Evolutionary conservation across 139 green algal genomes (phyloP).

Genomic region (Closterium sp.): DNA sequence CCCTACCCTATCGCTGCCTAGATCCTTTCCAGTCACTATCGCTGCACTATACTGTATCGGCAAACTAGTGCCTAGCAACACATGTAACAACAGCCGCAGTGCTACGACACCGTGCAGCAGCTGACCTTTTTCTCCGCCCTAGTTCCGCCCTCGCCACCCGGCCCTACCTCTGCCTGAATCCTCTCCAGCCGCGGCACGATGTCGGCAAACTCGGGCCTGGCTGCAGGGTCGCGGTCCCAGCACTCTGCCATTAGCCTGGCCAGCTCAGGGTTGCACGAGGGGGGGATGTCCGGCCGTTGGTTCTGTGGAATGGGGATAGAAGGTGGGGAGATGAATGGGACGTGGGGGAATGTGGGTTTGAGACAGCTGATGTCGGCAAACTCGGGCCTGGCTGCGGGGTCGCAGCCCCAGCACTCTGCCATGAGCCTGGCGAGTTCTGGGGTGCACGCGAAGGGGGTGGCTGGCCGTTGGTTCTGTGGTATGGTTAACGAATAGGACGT

Average conservation of each 20-base stretch:
- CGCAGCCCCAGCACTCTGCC: slow-evolving; percentile 11
- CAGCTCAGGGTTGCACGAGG: not conserved
- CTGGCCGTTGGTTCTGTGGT: not conserved
- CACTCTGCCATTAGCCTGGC: slow-evolving; percentile 13
- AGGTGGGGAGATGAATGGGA: too few relatives aligned
- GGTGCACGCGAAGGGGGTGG: not conserved
- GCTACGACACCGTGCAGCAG: not conserved
- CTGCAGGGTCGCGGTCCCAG: not conserved
- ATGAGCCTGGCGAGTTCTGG: slow-evolving; percentile 9
- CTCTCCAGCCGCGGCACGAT: slow-evolving; percentile 15
- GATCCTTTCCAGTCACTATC: too few relatives aligned
- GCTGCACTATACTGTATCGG: too few relatives aligned
- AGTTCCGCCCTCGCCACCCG: not conserved
- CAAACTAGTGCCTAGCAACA: too few relatives aligned
- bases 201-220: slow-evolving; percentile 16
- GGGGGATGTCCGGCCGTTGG: slow-evolving; percentile 15
- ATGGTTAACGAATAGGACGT: not conserved
- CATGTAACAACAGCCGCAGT: too few relatives aligned
- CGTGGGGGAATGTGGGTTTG: too few relatives aligned
- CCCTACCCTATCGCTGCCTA: too few relatives aligned
- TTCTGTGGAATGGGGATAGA: too few relatives aligned
- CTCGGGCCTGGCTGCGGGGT: not conserved
- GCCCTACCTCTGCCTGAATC: not conserved
- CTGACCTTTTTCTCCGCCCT: not conserved
- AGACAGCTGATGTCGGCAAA: slow-evolving; percentile 24